A percentile compares a stretch with the other conserved stretches of the same genome.
These are phyloP conservation scores for Populus tomentosa DNA, from an alignment of 441 rosid genomes.

Conservation along the genomic window DNA sequence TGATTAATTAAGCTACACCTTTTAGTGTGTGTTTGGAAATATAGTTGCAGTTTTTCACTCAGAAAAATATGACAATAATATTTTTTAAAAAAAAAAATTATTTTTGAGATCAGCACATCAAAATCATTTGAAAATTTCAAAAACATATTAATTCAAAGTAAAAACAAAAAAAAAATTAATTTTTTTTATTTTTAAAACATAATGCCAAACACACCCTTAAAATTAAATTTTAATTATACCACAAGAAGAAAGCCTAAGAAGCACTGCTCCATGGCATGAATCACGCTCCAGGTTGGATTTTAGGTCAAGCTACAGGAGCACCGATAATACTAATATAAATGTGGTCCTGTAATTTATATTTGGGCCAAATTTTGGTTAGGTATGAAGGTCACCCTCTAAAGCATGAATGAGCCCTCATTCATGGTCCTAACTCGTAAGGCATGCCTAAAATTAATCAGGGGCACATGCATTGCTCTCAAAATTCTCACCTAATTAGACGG, in stretches of 20 bases:
- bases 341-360: not conserved
- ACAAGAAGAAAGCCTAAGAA: not conserved
- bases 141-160: too few relatives aligned
- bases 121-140: too few relatives aligned
- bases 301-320: not conserved
- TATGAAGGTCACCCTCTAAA: not conserved
- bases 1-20: too few relatives aligned
- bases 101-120: too few relatives aligned
- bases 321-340: not conserved
- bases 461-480: not conserved
- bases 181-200: too few relatives aligned
- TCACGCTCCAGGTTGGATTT: not conserved
- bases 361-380: not conserved
- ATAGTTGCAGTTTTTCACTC: too few relatives aligned
- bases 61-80: too few relatives aligned
- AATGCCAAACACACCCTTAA: too few relatives aligned
- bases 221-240: too few relatives aligned
- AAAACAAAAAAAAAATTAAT: too few relatives aligned
- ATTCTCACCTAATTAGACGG: constrained; percentile 8
- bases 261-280: not conserved
- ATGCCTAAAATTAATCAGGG: not conserved
- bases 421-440: not conserved
- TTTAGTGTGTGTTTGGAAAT: too few relatives aligned
- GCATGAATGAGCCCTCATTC: not conserved
- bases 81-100: too few relatives aligned